A percentile compares a stretch with the other conserved stretches of the same genome.
These are phyloP conservation scores for Termitomyces sp. DNA, from an alignment of 768 basidiomycete species.

Conservation along the genomic window DNA sequence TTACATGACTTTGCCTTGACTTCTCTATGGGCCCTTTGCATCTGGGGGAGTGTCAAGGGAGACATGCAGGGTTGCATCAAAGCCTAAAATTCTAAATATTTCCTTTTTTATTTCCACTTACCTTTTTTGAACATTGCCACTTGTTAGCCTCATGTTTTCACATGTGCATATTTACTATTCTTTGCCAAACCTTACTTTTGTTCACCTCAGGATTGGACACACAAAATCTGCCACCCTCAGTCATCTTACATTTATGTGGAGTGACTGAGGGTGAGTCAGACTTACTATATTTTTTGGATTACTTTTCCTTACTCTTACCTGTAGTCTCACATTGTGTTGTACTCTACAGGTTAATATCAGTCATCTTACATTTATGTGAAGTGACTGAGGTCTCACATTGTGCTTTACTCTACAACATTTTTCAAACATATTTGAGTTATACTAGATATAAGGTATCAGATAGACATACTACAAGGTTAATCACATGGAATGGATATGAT, in stretches of 20 bases:
- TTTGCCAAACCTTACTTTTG: neutral
- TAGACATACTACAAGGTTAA: neutral
- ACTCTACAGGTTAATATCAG: neutral
- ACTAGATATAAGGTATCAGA: neutral
- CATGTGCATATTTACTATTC: neutral
- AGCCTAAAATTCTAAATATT: neutral
- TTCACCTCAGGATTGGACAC: neutral
- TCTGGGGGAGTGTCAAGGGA: no score
- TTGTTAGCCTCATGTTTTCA: neutral
- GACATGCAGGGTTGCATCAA: neutral
- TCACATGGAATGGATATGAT: neutral
- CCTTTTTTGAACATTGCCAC: neutral
- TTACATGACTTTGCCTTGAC: no score
- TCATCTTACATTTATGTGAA: no score
- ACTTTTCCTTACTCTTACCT: neutral
- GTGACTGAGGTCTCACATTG: no score
- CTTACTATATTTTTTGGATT: neutral
- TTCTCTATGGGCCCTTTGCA: no score
- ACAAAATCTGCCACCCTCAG: neutral
- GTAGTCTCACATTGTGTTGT: neutral
- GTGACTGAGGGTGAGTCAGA: neutral
- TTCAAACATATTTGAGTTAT: neutral
- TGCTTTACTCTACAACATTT: neutral
- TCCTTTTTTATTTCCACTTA: neutral
- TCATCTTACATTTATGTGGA: no score